Evolutionary conservation across 345 rosid genomes (phyloP).

Genomic region (Trapa incisa): DNA sequence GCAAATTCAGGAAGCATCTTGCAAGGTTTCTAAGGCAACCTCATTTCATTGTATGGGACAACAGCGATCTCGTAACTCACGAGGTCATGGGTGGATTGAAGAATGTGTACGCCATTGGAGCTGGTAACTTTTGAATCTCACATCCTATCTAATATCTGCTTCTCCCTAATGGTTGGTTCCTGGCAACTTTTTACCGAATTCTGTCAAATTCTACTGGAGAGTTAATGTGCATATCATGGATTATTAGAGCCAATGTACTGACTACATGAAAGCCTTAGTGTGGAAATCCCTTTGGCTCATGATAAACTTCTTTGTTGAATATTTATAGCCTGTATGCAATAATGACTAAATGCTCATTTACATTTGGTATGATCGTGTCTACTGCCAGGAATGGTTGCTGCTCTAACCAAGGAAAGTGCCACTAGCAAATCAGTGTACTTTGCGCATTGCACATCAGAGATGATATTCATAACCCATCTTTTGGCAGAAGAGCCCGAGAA

Average conservation of each 20-base stretch:
- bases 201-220: not conserved
- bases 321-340: not conserved
- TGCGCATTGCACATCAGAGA: slow-evolving; percentile 80
- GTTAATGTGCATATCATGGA: not conserved
- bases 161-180: not conserved
- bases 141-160: not conserved
- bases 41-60: slow-evolving; percentile 71
- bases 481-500: slow-evolving; percentile 74
- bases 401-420: slow-evolving; percentile 73
- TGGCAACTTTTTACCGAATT: not conserved
- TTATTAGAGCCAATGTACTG: too few relatives aligned
- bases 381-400: slow-evolving; percentile 64
- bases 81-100: slow-evolving; percentile 85
- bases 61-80: slow-evolving; percentile 70
- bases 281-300: too few relatives aligned
- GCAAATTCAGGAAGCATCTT: slow-evolving; percentile 60
- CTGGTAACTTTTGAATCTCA: slow-evolving; percentile 32
- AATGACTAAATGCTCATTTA: not conserved
- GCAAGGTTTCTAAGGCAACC: slow-evolving; percentile 73
- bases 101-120: slow-evolving; percentile 85
- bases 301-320: not conserved
- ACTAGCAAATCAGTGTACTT: slow-evolving; percentile 79
- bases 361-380: not conserved
- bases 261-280: not conserved
- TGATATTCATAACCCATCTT: slow-evolving; percentile 78